Evolutionary conservation across 2,329 filamentous ascomycete species (phyloP), one percentile per base, ranked within the genome.

Genomic region (Fusarium hainanense): DNA sequence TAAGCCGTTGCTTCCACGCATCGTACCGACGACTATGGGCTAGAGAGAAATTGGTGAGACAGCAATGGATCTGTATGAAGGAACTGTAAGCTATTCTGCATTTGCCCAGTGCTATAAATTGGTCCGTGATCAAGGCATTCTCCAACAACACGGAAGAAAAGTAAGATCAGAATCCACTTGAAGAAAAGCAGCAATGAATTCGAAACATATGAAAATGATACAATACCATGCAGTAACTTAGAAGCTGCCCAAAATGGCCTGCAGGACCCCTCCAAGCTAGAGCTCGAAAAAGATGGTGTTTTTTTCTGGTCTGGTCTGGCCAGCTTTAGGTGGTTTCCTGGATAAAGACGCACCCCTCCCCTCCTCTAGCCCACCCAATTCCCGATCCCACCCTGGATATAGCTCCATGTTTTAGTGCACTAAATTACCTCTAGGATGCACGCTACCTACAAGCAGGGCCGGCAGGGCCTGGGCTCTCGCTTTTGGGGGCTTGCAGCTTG

Each of bases 371-470:
- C 66, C 69, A 61, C 69, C 66, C 69, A 57, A 58, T 63, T 65
- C 51, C 54, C 65, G 47, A 68, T 69, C 63, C 58, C 68, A 70
- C 68, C 68, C 68, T 70, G 34, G 16, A 34, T 6, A 37, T n/a
- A n/a, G 34, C 34, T 37, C 34, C 18, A n/a, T 50, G 51, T 46
- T 34, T 51, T 51, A 13, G 32, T 27, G 48, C 32, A 51, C 48
- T 51, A 51, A 51, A 40, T 40, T 51, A 40, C 28, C 28, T 30
- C 28, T 30, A 30, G 49, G 49, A 32, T 40, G 44, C 34, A 48
- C 54, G 37, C 34, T 60, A 58, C n/a, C 28, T 48, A 44, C 9
- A 28, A 25, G 54, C 32, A 64, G 48, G 65, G 51, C 63, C 42
- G 21, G 54, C 32, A 64, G 48, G 65, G 51, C 63, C 42, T 49